Conservation (phyloP, 345 rosid species). For the Gossypium rotundifolium region DNA sequence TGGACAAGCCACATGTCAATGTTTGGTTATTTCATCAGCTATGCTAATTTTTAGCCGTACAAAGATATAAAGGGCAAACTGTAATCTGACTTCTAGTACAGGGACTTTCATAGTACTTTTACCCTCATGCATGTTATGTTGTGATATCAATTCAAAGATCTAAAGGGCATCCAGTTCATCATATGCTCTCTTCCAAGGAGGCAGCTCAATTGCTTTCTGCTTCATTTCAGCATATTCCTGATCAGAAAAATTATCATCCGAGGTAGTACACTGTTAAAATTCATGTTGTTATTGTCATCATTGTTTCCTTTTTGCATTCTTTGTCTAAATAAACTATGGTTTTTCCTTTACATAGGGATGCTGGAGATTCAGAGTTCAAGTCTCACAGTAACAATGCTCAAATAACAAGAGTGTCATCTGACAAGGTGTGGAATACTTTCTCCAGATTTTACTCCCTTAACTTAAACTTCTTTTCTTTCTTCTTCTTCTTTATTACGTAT, state of each 20-base stretch:
- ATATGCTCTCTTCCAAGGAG: slow-evolving; percentile 12
- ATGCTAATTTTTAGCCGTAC: too few species aligned
- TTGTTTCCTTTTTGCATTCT: background rate
- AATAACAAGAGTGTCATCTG: slow-evolving; percentile 54
- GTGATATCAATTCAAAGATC: slow-evolving; percentile 42
- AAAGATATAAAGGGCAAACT: too few species aligned
- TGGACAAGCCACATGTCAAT: too few species aligned
- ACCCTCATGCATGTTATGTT: background rate
- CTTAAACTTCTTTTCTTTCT: background rate
- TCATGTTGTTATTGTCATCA: background rate
- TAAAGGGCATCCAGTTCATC: slow-evolving; percentile 23
- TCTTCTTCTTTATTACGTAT: background rate
- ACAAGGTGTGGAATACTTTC: slow-evolving; percentile 41
- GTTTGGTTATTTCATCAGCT: too few species aligned
- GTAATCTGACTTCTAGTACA: too few species aligned
- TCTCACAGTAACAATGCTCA: slow-evolving; percentile 27
- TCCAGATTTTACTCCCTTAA: background rate
- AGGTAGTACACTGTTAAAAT: slow-evolving; percentile 6
- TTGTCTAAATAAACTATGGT: background rate
- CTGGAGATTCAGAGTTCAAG: slow-evolving; percentile 29
- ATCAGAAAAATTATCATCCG: slow-evolving; percentile 11
- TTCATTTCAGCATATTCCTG: slow-evolving; percentile 19
- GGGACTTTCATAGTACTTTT: too few species aligned
- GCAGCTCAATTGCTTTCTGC: slow-evolving; percentile 15
- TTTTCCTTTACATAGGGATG: slow-evolving; percentile 22